Evolutionary conservation across 495 filamentous ascomycete genomes (phyloP), one percentile per base, ranked within the genome.

Genomic region (Choiromyces venosus): DNA sequence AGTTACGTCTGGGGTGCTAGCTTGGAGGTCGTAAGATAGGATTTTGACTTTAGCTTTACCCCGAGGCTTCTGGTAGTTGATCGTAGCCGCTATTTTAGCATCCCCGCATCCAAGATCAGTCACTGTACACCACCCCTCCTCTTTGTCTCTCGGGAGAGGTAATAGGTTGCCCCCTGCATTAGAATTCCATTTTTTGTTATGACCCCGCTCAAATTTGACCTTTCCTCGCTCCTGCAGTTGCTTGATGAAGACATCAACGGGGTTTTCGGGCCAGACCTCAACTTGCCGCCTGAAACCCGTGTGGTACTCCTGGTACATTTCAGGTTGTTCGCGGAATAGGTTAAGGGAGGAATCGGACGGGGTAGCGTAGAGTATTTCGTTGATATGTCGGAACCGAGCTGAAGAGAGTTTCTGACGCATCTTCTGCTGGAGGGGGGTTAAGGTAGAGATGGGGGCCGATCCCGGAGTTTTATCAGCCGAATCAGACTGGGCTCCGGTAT

Each of bases 341-440:
- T 87, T 82, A 71, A 94, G 87, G 21, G 94, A 90, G 67, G 93
- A 87, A 64, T 84, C 82, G 1, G 95, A 99, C 21, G 93, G 91
- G 8, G 91, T 92, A 16, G 94, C 97, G 83, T 98, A 97, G 36
- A 98, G 91, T 5, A 91, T 93, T 83, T 99, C 90, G 84, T 99
- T 99, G 74, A 99, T 88, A 82, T 97, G 92, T 76, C 95, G 93
- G 88, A 99, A 99, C 73, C 95, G 94, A 19, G 95, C 93, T 7
- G 92, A 93, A 71, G 93, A 86, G 70, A 99, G 89, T 83, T 98
- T 98, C 74, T 92, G 88, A 71, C 91, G 91, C 95, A 99, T 99
- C 5, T 90, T 89, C 72, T 90, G 89, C 85, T 99, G 95, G 68
- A 99, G 87, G 39, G 95, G 93, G 0, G 95, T 99, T 72, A 99